These are phyloP conservation scores for Naganishia antarctica DNA, from an alignment of 768 basidiomycete species.

Conservation along the genomic window DNA sequence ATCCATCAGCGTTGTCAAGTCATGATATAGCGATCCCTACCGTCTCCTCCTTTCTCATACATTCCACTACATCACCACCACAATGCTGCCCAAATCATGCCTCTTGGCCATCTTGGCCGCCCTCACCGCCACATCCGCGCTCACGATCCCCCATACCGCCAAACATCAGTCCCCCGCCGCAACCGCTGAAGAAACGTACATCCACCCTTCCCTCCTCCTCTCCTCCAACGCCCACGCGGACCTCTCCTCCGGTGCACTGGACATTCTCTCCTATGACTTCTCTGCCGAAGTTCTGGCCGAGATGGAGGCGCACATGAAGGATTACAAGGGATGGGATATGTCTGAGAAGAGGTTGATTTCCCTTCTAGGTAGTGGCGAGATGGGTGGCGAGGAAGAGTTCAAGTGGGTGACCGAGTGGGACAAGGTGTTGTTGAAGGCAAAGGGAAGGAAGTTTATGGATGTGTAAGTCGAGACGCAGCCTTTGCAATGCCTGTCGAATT, in stretches of 20 bases:
- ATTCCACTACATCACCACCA: neutral
- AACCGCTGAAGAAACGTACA: neutral
- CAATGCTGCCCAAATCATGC: conserved; percentile 35
- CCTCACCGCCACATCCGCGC: conserved; percentile 5
- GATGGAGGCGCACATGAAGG: conserved; percentile 19
- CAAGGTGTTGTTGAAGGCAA: conserved; percentile 76
- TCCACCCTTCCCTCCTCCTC: conserved; percentile 23
- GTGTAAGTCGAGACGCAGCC: conserved; percentile 50
- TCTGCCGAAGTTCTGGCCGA: neutral
- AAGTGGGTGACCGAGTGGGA: conserved; percentile 84
- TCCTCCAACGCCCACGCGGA: conserved; percentile 3
- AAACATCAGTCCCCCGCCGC: neutral
- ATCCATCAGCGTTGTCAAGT: neutral
- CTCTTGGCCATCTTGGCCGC: conserved; percentile 28
- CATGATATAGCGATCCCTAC: neutral
- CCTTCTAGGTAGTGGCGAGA: neutral
- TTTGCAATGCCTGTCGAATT: conserved; percentile 1
- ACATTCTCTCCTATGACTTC: neutral
- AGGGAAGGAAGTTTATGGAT: conserved; percentile 79
- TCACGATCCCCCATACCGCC: conserved; percentile 10
- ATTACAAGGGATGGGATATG: conserved; percentile 23
- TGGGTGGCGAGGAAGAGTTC: conserved; percentile 53
- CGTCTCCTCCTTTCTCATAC: neutral
- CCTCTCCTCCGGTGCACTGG: neutral
- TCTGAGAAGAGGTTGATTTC: conserved; percentile 24